These are phyloP conservation scores for Skeletonema menzelii DNA, from an alignment of 108 stramenopile genomes.

Conservation along the genomic window DNA sequence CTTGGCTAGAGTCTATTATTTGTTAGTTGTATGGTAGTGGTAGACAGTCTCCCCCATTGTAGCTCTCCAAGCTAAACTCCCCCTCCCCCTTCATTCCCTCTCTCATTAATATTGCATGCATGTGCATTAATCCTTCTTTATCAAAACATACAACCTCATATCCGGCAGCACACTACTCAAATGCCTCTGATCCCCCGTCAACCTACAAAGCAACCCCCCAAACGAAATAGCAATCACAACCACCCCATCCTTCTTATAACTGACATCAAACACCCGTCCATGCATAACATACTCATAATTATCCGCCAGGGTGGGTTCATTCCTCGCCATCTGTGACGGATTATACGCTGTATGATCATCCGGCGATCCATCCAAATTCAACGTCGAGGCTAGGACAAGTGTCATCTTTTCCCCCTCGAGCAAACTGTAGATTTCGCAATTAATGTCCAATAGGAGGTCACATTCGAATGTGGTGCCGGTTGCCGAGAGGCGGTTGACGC, in stretches of 20 bases:
- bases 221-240: conserved; percentile 88
- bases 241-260: conserved; percentile 80
- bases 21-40: too few species aligned
- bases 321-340: conserved; percentile 30
- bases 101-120: too few species aligned
- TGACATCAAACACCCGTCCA: conserved; percentile 92
- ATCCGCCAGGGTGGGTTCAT: conserved; percentile 87
- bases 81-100: background rate
- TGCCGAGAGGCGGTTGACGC: conserved; percentile 90
- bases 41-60: too few species aligned
- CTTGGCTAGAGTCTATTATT: too few species aligned
- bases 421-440: conserved; percentile 91
- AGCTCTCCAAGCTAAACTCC: background rate
- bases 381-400: conserved; percentile 89
- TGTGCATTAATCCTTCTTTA: conserved; percentile 79
- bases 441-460: conserved; percentile 93
- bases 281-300: conserved; percentile 99
- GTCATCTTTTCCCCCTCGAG: conserved; percentile 88
- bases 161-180: conserved; percentile 90
- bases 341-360: conserved; percentile 92
- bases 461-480: conserved; percentile 94
- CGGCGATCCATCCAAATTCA: conserved; percentile 91
- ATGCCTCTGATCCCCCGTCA: conserved; percentile 93
- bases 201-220: conserved; percentile 94
- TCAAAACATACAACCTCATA: conserved; percentile 85